Conservation (phyloP, 2,329 filamentous ascomycete species). For the Diplodia mutila region DNA sequence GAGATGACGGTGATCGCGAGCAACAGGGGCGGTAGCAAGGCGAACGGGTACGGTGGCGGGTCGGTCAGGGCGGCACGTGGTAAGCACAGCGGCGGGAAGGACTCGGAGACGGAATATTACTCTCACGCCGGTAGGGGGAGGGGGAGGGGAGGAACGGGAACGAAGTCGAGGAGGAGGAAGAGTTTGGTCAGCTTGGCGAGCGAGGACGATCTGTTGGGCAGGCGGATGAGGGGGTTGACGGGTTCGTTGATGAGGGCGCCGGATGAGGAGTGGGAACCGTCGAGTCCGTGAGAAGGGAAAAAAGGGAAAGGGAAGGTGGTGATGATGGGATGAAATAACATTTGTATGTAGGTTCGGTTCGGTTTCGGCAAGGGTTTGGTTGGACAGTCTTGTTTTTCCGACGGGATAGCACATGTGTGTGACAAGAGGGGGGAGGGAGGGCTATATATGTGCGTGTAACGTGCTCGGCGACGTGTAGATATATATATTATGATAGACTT, state of each 20-base stretch:
- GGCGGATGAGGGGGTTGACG: slow-evolving; percentile 54
- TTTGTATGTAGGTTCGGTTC: neutral
- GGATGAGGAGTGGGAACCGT: slow-evolving; percentile 23
- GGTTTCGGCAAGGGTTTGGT: too few relatives aligned
- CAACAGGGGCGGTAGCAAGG: slow-evolving; percentile 26
- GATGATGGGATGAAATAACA: too few relatives aligned
- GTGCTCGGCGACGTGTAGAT: neutral
- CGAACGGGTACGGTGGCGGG: neutral
- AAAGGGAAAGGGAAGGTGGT: too few relatives aligned
- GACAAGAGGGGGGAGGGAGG: too few relatives aligned
- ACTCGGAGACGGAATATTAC: slow-evolving; percentile 7
- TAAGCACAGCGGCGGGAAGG: slow-evolving; percentile 5
- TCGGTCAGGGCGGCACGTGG: slow-evolving; percentile 1
- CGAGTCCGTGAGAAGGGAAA: slow-evolving; percentile 11
- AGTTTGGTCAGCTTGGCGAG: slow-evolving; percentile 52
- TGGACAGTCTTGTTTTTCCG: too few relatives aligned
- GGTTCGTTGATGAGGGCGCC: slow-evolving; percentile 41
- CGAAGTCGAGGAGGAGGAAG: slow-evolving; percentile 40
- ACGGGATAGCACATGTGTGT: neutral
- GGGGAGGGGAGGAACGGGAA: slow-evolving; percentile 27
- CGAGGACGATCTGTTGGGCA: slow-evolving; percentile 52
- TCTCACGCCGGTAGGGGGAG: neutral
- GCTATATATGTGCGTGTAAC: neutral
- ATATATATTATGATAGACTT: neutral
- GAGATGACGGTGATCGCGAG: slow-evolving; percentile 66